A percentile compares a stretch with the other conserved stretches of the same genome.
phyloP scores from a whole-genome alignment of 2,329 filamentous ascomycete species.

The Intubia oerlemansii region DNA sequence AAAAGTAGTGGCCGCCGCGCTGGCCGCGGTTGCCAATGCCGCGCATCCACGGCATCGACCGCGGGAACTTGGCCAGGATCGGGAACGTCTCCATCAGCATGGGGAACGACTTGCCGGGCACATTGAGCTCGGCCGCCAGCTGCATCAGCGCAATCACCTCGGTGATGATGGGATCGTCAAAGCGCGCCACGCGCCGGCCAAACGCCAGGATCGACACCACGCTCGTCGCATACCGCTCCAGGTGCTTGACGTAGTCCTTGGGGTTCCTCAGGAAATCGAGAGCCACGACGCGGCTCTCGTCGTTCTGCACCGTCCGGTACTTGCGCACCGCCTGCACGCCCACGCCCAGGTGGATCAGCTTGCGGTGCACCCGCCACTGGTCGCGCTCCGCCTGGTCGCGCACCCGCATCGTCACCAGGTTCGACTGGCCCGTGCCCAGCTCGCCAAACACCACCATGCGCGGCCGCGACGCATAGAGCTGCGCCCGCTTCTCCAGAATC shows the following conservation, averaged over 20 bases:
- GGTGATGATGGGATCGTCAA: slow-evolving; percentile 32
- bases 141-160: slow-evolving; percentile 38
- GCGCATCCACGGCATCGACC: slow-evolving; percentile 26
- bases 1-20: slow-evolving; percentile 26
- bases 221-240: slow-evolving; percentile 30
- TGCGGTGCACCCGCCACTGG: slow-evolving; percentile 23
- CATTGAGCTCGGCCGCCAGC: slow-evolving; percentile 31
- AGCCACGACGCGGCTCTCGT: slow-evolving; percentile 34
- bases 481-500: slow-evolving; percentile 29
- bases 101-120: slow-evolving; percentile 29
- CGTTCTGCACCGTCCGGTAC: slow-evolving; percentile 31
- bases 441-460: slow-evolving; percentile 26
- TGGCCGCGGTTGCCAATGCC: slow-evolving; percentile 19
- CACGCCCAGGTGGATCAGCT: slow-evolving; percentile 28
- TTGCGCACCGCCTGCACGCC: slow-evolving; percentile 31
- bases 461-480: slow-evolving; percentile 28
- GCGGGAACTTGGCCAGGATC: slow-evolving; percentile 23
- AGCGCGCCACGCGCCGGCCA: slow-evolving; percentile 26
- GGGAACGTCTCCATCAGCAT: slow-evolving; percentile 36
- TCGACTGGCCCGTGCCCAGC: slow-evolving; percentile 21
- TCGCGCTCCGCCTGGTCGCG: slow-evolving; percentile 17
- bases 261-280: slow-evolving; percentile 23
- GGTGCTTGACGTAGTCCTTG: slow-evolving; percentile 26
- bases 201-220: slow-evolving; percentile 35
- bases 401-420: slow-evolving; percentile 22